phyloP scores from a whole-genome alignment of 495 filamentous ascomycete species.

The Pseudevernia furfuracea region DNA sequence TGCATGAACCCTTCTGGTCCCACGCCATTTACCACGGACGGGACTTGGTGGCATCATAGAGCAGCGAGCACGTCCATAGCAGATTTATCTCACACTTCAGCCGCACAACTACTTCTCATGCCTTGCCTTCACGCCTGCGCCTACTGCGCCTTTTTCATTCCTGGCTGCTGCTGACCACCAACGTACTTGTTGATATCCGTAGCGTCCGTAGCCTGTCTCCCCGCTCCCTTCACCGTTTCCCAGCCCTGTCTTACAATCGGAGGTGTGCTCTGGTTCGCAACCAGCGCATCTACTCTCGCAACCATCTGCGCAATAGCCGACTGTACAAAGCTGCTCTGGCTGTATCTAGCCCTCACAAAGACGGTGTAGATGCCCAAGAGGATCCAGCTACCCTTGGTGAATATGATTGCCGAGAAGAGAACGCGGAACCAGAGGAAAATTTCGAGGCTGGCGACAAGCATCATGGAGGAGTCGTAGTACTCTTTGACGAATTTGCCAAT shows the following conservation, averaged over 20 bases:
- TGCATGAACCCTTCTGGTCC: neutral
- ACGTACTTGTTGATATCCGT: slow-evolving; percentile 71
- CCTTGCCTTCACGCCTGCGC: neutral
- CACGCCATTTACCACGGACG: neutral
- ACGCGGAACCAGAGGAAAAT: slow-evolving; percentile 77
- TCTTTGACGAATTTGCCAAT: slow-evolving; percentile 94
- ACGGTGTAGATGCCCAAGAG: slow-evolving; percentile 75
- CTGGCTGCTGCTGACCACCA: slow-evolving; percentile 35
- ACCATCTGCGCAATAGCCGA: slow-evolving; percentile 64
- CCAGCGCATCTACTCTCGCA: slow-evolving; percentile 66
- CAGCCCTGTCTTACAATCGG: slow-evolving; percentile 76
- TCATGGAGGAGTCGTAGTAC: slow-evolving; percentile 90
- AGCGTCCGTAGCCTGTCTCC: slow-evolving; percentile 64
- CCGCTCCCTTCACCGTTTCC: slow-evolving; percentile 67
- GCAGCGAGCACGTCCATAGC: neutral
- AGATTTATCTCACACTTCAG: neutral
- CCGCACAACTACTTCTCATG: neutral
- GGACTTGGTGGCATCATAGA: neutral
- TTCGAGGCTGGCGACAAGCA: slow-evolving; percentile 67
- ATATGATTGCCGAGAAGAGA: slow-evolving; percentile 67
- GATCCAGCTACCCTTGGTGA: slow-evolving; percentile 85
- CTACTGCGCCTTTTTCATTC: slow-evolving; percentile 53
- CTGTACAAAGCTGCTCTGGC: slow-evolving; percentile 88
- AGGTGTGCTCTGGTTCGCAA: slow-evolving; percentile 80
- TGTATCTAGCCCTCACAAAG: slow-evolving; percentile 84